Conservation (phyloP, 2,329 filamentous ascomycete species). For the Claviceps capensis region DNA sequence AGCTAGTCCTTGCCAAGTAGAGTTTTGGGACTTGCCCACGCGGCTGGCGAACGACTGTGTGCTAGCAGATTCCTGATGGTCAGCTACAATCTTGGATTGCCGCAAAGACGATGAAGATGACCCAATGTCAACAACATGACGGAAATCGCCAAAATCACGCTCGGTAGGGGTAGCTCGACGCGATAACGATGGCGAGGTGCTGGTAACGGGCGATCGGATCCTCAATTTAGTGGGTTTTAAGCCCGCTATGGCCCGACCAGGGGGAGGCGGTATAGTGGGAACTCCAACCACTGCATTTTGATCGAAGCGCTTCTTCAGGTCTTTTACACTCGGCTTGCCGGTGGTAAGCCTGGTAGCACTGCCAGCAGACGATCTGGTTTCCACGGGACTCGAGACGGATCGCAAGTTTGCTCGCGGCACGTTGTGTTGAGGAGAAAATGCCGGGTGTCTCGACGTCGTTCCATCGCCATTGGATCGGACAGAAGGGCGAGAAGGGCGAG, state of each 20-base stretch:
- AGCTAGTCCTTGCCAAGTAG: constrained; percentile 19
- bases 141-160: background rate
- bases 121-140: background rate
- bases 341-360: constrained; percentile 18
- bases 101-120: constrained; percentile 23
- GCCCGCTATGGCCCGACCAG: background rate
- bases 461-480: constrained; percentile 38
- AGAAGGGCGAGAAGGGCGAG: constrained; percentile 20
- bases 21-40: constrained; percentile 35
- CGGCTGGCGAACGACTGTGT: constrained; percentile 47
- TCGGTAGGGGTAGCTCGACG: constrained; percentile 7
- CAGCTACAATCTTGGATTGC: constrained; percentile 31
- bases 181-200: background rate
- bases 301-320: constrained; percentile 69
- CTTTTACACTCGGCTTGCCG: constrained; percentile 58
- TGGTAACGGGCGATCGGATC: background rate
- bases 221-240: background rate
- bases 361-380: constrained; percentile 23
- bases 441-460: constrained; percentile 33
- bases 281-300: constrained; percentile 27
- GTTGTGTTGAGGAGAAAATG: constrained; percentile 25
- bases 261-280: constrained; percentile 1
- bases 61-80: constrained; percentile 39
- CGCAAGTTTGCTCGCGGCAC: constrained; percentile 31
- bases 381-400: constrained; percentile 43